Percentiles rank a stretch among this genome's conserved stretches.
These are phyloP conservation scores for Pneumocystis sp. DNA, from an alignment of 1,139 yeast species.

Conservation along the genomic window DNA sequence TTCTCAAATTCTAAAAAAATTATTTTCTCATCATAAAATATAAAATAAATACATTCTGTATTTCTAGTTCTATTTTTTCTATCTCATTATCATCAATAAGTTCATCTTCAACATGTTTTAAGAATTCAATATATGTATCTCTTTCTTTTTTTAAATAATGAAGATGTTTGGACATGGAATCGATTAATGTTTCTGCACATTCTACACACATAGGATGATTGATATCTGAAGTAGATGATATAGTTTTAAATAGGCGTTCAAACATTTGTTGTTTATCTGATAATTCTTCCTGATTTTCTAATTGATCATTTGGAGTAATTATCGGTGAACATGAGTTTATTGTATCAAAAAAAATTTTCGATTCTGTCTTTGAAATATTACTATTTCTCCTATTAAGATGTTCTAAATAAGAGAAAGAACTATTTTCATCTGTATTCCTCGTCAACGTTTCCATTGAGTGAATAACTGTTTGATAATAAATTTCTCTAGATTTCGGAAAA, in stretches of 20 bases:
- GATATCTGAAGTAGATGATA: slow-evolving; percentile 57
- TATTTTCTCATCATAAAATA: background rate
- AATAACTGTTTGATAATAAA: background rate
- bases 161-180: slow-evolving; percentile 54
- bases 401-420: background rate
- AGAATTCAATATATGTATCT: slow-evolving; percentile 58
- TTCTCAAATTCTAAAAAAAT: slow-evolving; percentile 18
- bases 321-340: background rate
- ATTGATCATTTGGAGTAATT: background rate
- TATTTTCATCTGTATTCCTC: background rate
- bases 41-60: slow-evolving; percentile 14
- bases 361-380: background rate
- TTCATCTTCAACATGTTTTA: slow-evolving; percentile 51
- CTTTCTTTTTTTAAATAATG: slow-evolving; percentile 66
- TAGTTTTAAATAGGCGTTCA: slow-evolving; percentile 49
- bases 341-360: background rate
- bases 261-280: slow-evolving; percentile 34
- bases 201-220: slow-evolving; percentile 82
- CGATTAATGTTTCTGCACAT: slow-evolving; percentile 55
- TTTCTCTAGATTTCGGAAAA: background rate
- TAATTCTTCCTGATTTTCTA: slow-evolving; percentile 18
- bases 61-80: slow-evolving; percentile 30
- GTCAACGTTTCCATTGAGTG: background rate
- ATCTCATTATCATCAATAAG: slow-evolving; percentile 34
- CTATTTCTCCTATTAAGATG: background rate